Evolutionary conservation across 441 rosid species (phyloP), one percentile per base, ranked within the genome.

Genomic region (Brassica hybrid): DNA sequence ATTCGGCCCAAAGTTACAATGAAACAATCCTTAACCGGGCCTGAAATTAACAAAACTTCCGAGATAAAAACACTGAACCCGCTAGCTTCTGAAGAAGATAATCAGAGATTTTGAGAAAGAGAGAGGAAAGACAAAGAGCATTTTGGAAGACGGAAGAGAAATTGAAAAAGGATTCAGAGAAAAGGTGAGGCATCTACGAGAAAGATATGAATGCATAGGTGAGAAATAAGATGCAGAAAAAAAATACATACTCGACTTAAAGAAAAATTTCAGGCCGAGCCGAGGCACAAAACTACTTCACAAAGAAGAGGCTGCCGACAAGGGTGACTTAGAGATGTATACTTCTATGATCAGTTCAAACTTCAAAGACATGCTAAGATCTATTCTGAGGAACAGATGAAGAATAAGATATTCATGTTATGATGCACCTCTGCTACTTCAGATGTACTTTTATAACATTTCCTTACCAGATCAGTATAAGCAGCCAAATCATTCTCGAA

Each of bases 251-350:
- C 72, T 66, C 19, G 67, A 14, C 16, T 23, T 74, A 27, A 54
- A 56, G 43, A 23, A 74, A 56, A 36, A 1, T 4, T 41, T 48
- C 56, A 63, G 69, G 23, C 23, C 23, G 21, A 19, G 62, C 21
- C 9, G 30, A 62, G n/a, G 45, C 60, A 61, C 45, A 61, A 71
- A 71, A 10, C 57, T 71, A 52, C 67, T 71, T 59, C 68, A 16
- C 45, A 72, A 27, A 13, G 48, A 13, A 30, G 43, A 45, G 48
- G 12, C 12, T 38, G 19, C 19, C 19, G 1, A 16, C 16, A 14
- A 14, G 19, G 13, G 27, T 16, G 61, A 43, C 75, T 60, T 23
- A 41, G 65, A 45, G 54, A 45, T 38, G 12, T 38, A 38, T 38
- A 7, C 43, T 8, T 9, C 11, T 38, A 21, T 2, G 23, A 38